phyloP scores from a whole-genome alignment of 257 asterid genomes.

The Cruciata laevipes region DNA sequence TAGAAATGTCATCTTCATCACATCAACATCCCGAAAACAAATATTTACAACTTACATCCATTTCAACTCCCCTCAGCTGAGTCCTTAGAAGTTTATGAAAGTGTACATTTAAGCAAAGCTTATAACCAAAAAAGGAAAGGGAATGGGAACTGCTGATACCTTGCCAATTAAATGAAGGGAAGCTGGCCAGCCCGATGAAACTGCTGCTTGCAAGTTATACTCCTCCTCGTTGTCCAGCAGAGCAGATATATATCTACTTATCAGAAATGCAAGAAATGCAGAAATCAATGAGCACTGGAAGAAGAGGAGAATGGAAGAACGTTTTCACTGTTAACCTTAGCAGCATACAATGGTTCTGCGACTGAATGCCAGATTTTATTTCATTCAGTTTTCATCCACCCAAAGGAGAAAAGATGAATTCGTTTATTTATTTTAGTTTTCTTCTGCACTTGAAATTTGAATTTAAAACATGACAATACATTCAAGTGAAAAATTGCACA shows the following conservation, averaged over 20 bases:
- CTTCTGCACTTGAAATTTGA: background rate
- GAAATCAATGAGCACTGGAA: conserved; percentile 4
- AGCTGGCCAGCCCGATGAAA: conserved; percentile 89
- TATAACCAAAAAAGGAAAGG: background rate
- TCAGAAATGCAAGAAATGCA: conserved; percentile 13
- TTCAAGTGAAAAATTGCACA: background rate
- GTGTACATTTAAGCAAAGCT: background rate
- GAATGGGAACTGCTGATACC: conserved; percentile 35
- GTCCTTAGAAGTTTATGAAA: background rate
- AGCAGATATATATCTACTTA: conserved; percentile 83
- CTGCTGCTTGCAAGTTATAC: conserved; percentile 58
- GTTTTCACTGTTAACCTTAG: background rate
- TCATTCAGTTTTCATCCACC: background rate
- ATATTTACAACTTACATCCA: background rate
- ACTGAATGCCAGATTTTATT: background rate
- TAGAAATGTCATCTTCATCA: background rate
- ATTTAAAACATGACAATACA: background rate
- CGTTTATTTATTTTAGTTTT: background rate
- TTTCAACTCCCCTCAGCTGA: background rate
- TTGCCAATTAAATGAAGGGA: conserved; percentile 93
- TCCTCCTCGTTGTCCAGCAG: conserved; percentile 58
- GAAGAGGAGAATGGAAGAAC: background rate
- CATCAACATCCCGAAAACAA: background rate
- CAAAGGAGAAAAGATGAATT: no score
- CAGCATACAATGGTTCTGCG: background rate